These are phyloP conservation scores for Mycosphaerella arachidis DNA, from an alignment of 2,329 filamentous ascomycete genomes.

Conservation along the genomic window DNA sequence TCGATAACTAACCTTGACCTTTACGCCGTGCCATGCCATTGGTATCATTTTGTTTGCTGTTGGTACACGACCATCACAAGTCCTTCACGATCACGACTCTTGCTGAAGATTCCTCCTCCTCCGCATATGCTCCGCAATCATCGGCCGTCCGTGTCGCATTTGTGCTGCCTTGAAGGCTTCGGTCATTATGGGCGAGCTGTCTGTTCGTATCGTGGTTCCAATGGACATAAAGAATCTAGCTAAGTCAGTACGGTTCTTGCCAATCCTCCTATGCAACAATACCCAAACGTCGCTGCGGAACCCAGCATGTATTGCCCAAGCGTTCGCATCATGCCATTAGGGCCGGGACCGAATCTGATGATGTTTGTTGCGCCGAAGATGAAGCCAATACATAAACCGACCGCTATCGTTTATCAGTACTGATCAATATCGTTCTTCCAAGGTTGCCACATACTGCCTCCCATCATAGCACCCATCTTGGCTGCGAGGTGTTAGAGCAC, in stretches of 20 bases:
- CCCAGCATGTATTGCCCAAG: conserved; percentile 95
- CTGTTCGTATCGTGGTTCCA: conserved; percentile 90
- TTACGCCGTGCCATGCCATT: background rate
- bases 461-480: conserved; percentile 99
- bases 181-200: conserved; percentile 70
- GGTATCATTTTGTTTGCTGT: conserved; percentile 12
- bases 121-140: conserved; percentile 51
- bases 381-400: conserved; percentile 94
- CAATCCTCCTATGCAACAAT: conserved; percentile 32
- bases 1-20: background rate
- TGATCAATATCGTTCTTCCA: background rate
- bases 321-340: conserved; percentile 89
- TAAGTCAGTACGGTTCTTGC: background rate
- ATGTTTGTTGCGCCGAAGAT: conserved; percentile 92
- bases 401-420: conserved; percentile 54
- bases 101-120: conserved; percentile 9
- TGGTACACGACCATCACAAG: conserved; percentile 26
- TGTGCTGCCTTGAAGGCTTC: conserved; percentile 73
- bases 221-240: conserved; percentile 94
- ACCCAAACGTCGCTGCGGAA: conserved; percentile 95
- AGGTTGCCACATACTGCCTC: conserved; percentile 67
- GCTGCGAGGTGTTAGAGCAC: conserved; percentile 49
- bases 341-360: conserved; percentile 87
- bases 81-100: conserved; percentile 12
- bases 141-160: conserved; percentile 56